Conservation (phyloP, 176 grass and related monocot genomes). For the Poa annua region DNA sequence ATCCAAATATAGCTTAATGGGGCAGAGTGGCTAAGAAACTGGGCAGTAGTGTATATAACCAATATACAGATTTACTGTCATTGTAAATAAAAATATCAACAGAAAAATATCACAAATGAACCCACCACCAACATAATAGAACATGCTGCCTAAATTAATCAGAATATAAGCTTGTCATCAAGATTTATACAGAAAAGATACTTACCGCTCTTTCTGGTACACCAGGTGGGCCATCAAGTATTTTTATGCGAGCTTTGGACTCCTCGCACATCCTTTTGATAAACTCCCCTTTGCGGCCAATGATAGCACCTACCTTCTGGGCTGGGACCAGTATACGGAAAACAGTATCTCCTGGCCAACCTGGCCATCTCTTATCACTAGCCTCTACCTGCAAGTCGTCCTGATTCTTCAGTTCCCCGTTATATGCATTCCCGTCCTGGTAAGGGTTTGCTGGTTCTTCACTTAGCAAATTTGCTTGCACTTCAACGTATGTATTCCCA, state of each 20-base stretch:
- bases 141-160: constrained; percentile 12
- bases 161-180: constrained; percentile 13
- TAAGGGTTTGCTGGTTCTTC: constrained; percentile 34
- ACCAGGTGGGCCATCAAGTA: constrained; percentile 83
- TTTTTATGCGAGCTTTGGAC: constrained; percentile 86
- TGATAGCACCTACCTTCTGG: constrained; percentile 89
- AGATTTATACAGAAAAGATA: constrained; percentile 37
- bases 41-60: background rate
- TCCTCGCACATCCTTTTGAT: constrained; percentile 95
- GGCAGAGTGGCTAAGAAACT: background rate
- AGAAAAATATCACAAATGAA: background rate
- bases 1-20: constrained; percentile 15
- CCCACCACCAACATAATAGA: background rate
- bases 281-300: constrained; percentile 93
- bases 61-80: background rate
- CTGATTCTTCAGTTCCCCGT: constrained; percentile 33
- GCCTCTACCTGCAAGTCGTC: constrained; percentile 23
- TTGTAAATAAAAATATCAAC: constrained; percentile 9
- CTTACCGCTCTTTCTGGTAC: constrained; percentile 88
- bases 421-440: constrained; percentile 50
- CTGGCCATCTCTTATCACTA: constrained; percentile 76
- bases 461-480: constrained; percentile 31
- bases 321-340: constrained; percentile 83
- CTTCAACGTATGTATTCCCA: constrained; percentile 31
- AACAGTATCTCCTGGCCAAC: constrained; percentile 93